Base-by-base conservation (phyloP, 2,329 filamentous ascomycete species). In the Tetracladium maxilliforme region DNA sequence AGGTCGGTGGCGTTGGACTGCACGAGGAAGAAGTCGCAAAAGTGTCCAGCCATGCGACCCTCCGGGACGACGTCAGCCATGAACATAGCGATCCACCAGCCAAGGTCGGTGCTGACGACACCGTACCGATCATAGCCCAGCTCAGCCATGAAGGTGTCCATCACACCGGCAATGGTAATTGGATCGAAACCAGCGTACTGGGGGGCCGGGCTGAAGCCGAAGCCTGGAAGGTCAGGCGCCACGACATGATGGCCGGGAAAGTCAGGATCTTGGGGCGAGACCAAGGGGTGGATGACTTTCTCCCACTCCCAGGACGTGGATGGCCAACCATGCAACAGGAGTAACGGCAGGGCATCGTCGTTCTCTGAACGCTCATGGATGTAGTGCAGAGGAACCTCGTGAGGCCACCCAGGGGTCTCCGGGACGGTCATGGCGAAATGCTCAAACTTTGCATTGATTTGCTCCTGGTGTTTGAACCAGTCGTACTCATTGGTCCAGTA, bases 401-500 rank as follows among this genome's bases (percentile, higher is more conserved):
- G 21, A n/a, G 18, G 16, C 18, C 30, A 35, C 11, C 17, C 14
- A 18, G 27, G 21, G 10, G 14, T 14, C 10, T 13, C 16, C 4
- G 24, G 13, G 12, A 36, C 24, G 3, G 26, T 39, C 1, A 36
- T 42, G 14, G 29, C 38, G 25, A 41, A 48, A 18, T 48, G 38
- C 3, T 39, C 36, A 3, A 42, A 19, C 10, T 32, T 22, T 6
- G 25, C 18, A 16, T 43, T 42, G 10, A 43, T 20, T 10, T 31
- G 22, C 14, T 30, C 21, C 24, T 45, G 36, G 12, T 28, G 23
- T 4, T 16, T 10, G n/a, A 31, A 29, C 41, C 41, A 45, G 12
- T 38, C 28, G 24, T 35, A 44, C 4, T 30, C 24, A 8, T 24
- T 21, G 5, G 18, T 23, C 41, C 41, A 43, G 28, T 36, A 30